Evolutionary conservation across 2,329 filamentous ascomycete species (phyloP), one percentile per base, ranked within the genome.

Genomic region (Geosmithia morbida): DNA sequence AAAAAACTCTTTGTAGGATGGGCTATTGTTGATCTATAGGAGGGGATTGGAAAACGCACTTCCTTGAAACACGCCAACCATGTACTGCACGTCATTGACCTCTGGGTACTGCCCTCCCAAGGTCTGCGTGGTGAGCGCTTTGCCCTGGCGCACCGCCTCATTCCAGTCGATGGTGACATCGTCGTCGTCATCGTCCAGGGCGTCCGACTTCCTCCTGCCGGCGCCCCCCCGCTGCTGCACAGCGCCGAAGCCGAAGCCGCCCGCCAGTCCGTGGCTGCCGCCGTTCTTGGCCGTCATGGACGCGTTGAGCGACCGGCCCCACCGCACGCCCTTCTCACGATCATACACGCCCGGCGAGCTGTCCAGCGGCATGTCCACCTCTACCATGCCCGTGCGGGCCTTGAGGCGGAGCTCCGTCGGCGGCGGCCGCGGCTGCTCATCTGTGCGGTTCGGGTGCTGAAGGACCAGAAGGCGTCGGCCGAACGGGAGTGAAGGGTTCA

Each of bases 51-150:
- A 13, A 5, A 29, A 70, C 79, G 55, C 64, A 90, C 87, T 78
- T 46, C 83, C 83, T 59, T 83, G 78, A 61, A 97, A 96, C n/a
- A 88, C 83, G 26, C 87, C 92, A 45, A 96, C 74, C 81, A 96
- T 94, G 67, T 94, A 94, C 53, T 87, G 83, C 19, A 83, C 83
- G 52, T 83, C 77, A 52, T 81, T 79, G 2, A 79, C 70, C 41
- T 79, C 74, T 13, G 81, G 72, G 51, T 87, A 81, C 61, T 90
- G 82, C 0, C 92, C 92, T 43, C 88, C 89, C 19, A 95, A 71
- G 0, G 88, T 94, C 68, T 94, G 87, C 50, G 79, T 84, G 45
- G 79, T 74, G 59, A 96, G 66, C 3, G 94, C 81, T 53, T 81
- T 79, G 47, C 83, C 83, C 56, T 79, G 77, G 47, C 79, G 71